Base-by-base conservation (phyloP, 2,329 filamentous ascomycete species). In the Myriosclerotinia duriaeana region DNA sequence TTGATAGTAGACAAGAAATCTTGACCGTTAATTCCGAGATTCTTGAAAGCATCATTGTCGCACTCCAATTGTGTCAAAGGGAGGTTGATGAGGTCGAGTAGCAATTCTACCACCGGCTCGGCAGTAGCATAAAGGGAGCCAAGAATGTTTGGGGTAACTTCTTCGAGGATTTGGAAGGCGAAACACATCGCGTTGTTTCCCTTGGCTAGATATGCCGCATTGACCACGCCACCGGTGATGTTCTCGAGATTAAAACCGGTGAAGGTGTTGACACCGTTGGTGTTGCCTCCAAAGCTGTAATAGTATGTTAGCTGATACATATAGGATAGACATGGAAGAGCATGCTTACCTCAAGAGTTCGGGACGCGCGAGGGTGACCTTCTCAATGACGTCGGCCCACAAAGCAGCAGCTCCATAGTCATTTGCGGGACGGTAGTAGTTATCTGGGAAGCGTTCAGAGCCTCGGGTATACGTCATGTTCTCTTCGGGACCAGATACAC, bases 101-200 rank as follows among this genome's bases (percentile, higher is more conserved):
- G 34, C 11, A 44, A 42, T 5, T 42, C 15, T n/a, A 59, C 12
- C 36, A 30, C 26, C 36, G 22, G 5, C 53, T 8, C 44, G 12
- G 53, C 5, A 14, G 59, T 53, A 20, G 59, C 59, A 20, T 38
- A 53, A 11, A 62, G 30, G 15, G 44, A 30, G n/a, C 46, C 53
- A 34, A 52, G 12, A 42, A n/a, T 22, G 40, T 52, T 62, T 30
- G 42, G 46, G 0, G 79, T 73, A 5, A 70, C 77, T 3, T 78
- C 77, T 68, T 77, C 72, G 22, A 78, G 74, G 7, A 77, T 71
- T 60, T 82, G 76, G 53, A 78, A 75, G 9, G 71, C 77, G 66
- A 81, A 80, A 70, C 82, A 84, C 17, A 79, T 54, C 9, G 79
- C 71, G 69, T 85, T 83, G 75, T 84, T 83, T 14, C 79, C 80